phyloP scores from a whole-genome alignment of 192 early-diverging fungal genomes.

The Backusella australiensis region DNA sequence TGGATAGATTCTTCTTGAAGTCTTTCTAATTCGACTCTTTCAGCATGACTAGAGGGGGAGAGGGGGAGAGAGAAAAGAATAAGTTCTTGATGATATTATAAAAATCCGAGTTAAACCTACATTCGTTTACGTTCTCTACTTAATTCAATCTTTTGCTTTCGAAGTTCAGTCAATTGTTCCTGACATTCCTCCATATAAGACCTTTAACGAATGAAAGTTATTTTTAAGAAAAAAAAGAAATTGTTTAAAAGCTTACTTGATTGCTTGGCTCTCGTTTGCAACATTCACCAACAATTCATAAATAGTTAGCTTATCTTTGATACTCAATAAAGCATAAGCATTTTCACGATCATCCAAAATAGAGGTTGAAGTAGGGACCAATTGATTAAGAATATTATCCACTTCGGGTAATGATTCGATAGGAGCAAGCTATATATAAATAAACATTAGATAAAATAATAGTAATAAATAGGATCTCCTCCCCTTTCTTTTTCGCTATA shows the following conservation, averaged over 20 bases:
- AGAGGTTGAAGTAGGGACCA: constrained; percentile 41
- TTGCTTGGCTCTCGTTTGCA: constrained; percentile 55
- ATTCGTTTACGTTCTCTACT: constrained; percentile 62
- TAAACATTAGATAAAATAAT: neutral
- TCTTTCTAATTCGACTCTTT: constrained; percentile 46
- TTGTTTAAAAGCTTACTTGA: constrained; percentile 35
- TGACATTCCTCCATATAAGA: constrained; percentile 72
- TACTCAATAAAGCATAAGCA: constrained; percentile 37
- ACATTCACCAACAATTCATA: constrained; percentile 60
- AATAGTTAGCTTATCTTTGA: constrained; percentile 59
- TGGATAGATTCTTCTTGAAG: constrained; percentile 6
- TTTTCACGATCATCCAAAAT: constrained; percentile 39
- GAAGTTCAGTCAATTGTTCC: constrained; percentile 66
- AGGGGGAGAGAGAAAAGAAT: neutral
- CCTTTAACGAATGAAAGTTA: constrained; percentile 28
- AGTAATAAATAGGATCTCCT: neutral
- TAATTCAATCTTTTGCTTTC: constrained; percentile 74
- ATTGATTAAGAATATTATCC: constrained; percentile 43
- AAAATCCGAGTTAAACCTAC: constrained; percentile 37
- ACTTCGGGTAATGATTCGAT: constrained; percentile 39
- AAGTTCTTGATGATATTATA: no score
- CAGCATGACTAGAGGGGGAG: constrained; percentile 17
- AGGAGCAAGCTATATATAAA: constrained; percentile 38
- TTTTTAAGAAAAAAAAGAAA: neutral
- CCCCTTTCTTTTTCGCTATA: neutral